Evolutionary conservation across 1,284 basidiomycete genomes (phyloP), one percentile per base, ranked within the genome.

Genomic region (Testicularia cyperi): DNA sequence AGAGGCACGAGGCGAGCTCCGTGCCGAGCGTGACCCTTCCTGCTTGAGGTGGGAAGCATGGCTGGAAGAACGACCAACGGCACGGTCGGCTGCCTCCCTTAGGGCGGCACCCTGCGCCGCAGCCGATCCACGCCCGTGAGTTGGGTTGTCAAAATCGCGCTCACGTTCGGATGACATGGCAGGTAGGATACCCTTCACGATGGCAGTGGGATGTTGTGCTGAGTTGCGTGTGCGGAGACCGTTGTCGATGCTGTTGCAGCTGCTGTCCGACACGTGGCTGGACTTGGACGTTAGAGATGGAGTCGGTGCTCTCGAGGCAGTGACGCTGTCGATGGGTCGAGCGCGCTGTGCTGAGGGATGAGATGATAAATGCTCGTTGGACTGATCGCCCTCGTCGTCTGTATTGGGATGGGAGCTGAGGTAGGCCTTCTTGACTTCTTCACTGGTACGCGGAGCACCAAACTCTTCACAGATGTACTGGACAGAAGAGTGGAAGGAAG

Each of bases 31-130:
- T n/a, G n/a, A n/a, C n/a, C 7, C 2, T 9, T 10, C 21, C 16
- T 38, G 3, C 13, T 15, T n/a, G 3, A 4, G 8, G 6, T 6
- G 33, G 9, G 33, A 20, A 9, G 28, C 34, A 22, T n/a, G n/a
- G 8, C 14, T 18, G 6, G 52, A 22, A 24, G 27, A 9, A 12
- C 37, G 25, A 9, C 53, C 52, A 2, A 44, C 16, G 13, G 53
- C 39, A 18, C 48, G 47, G 9, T 65, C 63, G 23, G 53, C 43
- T 20, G 54, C 56, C 19, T 35, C 46, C 24, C 65, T 44, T 4
- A 68, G 63, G 32, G 45, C 46, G 21, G 57, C 60, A n/a, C 64
- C 65, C 27, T 68, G 64, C 33, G 54, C 51, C 1, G 63, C 57
- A 25, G 64, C 60, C 7, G 53, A 64, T 15, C 64, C 60, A 10